Evolutionary conservation across 2,329 filamentous ascomycete genomes (phyloP), one percentile per base, ranked within the genome.

Genomic region (Trichoderma atroviride): DNA sequence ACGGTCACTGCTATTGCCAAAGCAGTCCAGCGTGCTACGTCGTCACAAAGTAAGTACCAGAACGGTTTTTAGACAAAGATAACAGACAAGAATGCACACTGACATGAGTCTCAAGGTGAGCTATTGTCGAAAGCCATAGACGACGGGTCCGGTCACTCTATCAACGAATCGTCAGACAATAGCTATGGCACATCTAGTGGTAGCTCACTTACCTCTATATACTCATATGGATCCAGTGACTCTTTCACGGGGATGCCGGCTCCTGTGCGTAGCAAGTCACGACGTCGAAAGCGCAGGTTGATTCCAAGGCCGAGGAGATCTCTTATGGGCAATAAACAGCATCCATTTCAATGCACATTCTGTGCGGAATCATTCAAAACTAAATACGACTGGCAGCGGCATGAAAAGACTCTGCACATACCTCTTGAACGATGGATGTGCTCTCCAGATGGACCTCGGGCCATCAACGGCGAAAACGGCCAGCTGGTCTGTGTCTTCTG

Each of bases 371-470:
- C 78, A 2, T 83, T 83, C 74, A 80, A 79, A 69, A 80, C 78
- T 0, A 82, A 81, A 57, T 78, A 82, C 68, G 79, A 82, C 69
- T 83, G 81, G 81, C 79, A 81, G 67, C 78, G 85, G 33, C 85
- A 87, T 71, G 85, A 87, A 72, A 81, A 80, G 50, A 78, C 80
- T 71, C 79, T 79, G 72, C 84, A 76, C 75, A 80, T 77, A 73
- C 83, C 79, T 53, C 82, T 82, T 1, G 80, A 78, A 76, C 77
- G 72, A 56, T 86, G 76, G 85, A 81, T 78, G 72, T 85, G 78
- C 53, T 76, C 75, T 6, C 79, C 78, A 0, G 27, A 68, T 2
- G 78, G 78, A 70, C 71, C 75, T 9, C 19, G 40, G 2, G 19
- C 19, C 40, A 10, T 43, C 40, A 4, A 73, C 68, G 4, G 22